Evolutionary conservation across 768 basidiomycete species (phyloP), one percentile per base, ranked within the genome.

Genomic region (Russula ochroleuca): DNA sequence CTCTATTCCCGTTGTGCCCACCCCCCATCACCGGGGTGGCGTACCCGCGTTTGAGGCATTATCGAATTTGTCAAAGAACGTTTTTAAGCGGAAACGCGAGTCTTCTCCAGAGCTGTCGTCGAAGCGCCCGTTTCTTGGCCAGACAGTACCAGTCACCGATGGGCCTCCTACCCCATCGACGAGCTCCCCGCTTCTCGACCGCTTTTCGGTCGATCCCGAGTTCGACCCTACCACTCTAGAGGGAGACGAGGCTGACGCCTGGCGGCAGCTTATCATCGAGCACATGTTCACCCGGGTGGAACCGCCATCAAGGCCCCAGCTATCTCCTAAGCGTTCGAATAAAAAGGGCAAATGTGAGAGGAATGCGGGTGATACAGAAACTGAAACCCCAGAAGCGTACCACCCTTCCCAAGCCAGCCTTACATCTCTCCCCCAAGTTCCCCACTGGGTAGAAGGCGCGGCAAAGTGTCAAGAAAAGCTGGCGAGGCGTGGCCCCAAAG

Each of bases 231-330:
- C 68, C 7, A 59, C 63, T 8, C 70, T 87, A 25, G 69, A 59
- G 14, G 81, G 78, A 1, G 74, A 76, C 19, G 70, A 76, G 14
- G 83, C 85, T 1, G 78, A 86, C 47, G 79, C 80, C 56, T 89
- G 85, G 81, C 78, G 84, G 43, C 74, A 71, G 23, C 69, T 80
- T 17, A 72, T 85, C 61, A 69, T 89, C 53, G 72, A 78, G 28
- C 72, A 74, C n/a, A 89, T 89, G 85, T 90, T 90, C 55, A 65
- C 52, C 61, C 72, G 67, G 63, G 53, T 54, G 59, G 70, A 68
- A 5, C 62, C 68, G 33, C 63, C 64, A 10, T 52, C 60, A n/a
- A n/a, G n/a, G n/a, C n/a, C n/a, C n/a, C n/a, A n/a, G 49, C 38
- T 19, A 21, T 19, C 23, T 11, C 25, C 35, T 28, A 33, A 61